Conservation (phyloP, 75 land plant species). For the Cupressus sempervirens region DNA sequence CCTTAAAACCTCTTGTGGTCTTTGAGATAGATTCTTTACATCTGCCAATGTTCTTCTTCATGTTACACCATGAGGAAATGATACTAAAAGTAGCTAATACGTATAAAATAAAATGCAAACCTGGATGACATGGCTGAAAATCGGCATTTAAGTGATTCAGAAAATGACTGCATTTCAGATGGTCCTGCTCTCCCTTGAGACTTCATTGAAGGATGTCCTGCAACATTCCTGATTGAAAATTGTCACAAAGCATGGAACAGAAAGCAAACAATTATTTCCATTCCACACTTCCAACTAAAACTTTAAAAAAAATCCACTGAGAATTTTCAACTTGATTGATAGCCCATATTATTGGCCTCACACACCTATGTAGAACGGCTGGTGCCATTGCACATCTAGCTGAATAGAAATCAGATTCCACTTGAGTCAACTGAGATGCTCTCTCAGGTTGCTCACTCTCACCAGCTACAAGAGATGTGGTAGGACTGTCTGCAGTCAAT, state of each 20-base stretch:
- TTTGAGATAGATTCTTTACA: constrained; percentile 85
- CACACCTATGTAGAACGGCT: constrained; percentile 1
- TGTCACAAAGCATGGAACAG: constrained; percentile 1
- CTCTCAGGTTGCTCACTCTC: constrained; percentile 24
- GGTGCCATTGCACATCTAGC: background rate
- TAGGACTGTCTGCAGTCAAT: constrained; percentile 18
- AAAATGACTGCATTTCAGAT: constrained; percentile 79
- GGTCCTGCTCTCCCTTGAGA: constrained; percentile 59
- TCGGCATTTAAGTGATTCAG: constrained; percentile 83
- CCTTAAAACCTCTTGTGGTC: constrained; percentile 86
- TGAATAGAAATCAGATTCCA: background rate
- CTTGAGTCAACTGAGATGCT: background rate
- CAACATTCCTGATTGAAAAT: constrained; percentile 23
- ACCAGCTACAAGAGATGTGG: constrained; percentile 19
- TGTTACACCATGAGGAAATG: constrained; percentile 1
- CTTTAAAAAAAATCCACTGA: background rate
- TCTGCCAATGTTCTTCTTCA: constrained; percentile 25
- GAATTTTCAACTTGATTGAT: constrained; percentile 1
- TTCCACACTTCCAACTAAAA: background rate
- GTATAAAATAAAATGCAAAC: constrained; percentile 33
- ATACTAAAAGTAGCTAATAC: background rate
- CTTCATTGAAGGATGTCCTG: constrained; percentile 27
- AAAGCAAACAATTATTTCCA: background rate
- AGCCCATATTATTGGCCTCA: background rate
- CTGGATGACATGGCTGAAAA: constrained; percentile 70